Evolutionary conservation across 768 basidiomycete genomes (phyloP).

Genomic region (Lactarius psammicola): DNA sequence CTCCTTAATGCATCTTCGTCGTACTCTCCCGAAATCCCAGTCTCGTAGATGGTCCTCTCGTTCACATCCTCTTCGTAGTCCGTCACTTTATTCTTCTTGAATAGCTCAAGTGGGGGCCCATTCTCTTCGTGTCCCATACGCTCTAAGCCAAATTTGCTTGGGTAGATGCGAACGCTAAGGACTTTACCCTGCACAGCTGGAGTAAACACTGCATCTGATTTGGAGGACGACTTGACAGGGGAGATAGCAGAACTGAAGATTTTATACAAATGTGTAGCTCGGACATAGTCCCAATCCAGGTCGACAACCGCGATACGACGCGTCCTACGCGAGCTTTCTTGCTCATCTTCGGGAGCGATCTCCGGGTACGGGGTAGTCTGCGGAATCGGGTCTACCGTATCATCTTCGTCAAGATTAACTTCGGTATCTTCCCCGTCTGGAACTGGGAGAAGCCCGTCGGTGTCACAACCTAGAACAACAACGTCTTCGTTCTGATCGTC

Average conservation of each 20-base stretch:
- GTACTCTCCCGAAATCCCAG: slow-evolving; percentile 72
- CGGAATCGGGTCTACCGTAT: slow-evolving; percentile 67
- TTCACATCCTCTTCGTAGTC: slow-evolving; percentile 56
- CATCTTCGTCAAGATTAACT: slow-evolving; percentile 79
- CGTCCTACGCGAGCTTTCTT: slow-evolving; percentile 48
- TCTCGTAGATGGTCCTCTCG: slow-evolving; percentile 62
- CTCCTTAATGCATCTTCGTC: slow-evolving; percentile 84
- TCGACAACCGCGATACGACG: slow-evolving; percentile 87
- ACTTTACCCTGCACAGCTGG: slow-evolving; percentile 62
- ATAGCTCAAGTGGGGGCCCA: slow-evolving; percentile 85
- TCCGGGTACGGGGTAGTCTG: slow-evolving; percentile 64
- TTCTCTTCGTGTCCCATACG: slow-evolving; percentile 82
- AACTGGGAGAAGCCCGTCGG: slow-evolving; percentile 43
- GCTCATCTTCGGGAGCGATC: slow-evolving; percentile 36
- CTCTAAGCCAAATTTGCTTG: slow-evolving; percentile 90
- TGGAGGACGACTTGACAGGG: slow-evolving; percentile 44
- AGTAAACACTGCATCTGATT: slow-evolving; percentile 26
- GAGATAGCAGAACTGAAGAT: slow-evolving; percentile 88
- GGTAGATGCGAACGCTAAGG: slow-evolving; percentile 78
- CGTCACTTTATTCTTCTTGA: slow-evolving; percentile 50
- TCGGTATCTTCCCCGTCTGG: slow-evolving; percentile 48
- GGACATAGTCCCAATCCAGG: slow-evolving; percentile 97
- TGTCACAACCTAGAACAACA: slow-evolving; percentile 50
- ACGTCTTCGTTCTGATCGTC: slow-evolving; percentile 51
- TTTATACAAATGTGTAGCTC: slow-evolving; percentile 85